Evolutionary conservation across 768 basidiomycete genomes (phyloP), one percentile per base, ranked within the genome.

Genomic region (Pleurotus sapidus): DNA sequence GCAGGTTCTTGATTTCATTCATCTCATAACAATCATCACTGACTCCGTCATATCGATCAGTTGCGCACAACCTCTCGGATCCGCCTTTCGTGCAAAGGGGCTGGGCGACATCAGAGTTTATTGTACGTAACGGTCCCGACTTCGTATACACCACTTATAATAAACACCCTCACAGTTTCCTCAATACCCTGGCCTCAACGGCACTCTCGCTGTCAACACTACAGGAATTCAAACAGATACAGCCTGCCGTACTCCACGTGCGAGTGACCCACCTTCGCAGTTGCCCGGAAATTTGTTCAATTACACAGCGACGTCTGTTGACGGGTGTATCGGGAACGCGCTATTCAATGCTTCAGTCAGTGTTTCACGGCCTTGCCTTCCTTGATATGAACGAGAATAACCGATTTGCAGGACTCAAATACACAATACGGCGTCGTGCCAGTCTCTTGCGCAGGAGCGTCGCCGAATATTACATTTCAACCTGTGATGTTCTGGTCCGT

Each of bases 401-500:
- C 55, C 17, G 20, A 9, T 15, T 39, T 46, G 34, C 46, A 76
- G 76, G 63, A 68, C 37, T 69, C 81, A 4, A 63, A 65, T 1
- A 65, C 74, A 55, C 85, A 85, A 64, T 86, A 80, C 61, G 80
- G 78, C 45, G 84, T 83, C 3, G 49, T 69, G 17, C 61, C 65
- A 17, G 74, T 76, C 1, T 61, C 74, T 7, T 77, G 74, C 54
- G 71, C 51, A 69, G 72, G 62, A 67, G 73, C 57, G 57, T 63
- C 49, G 34, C 57, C 66, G 4, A 63, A 70, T 34, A 57, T 76
- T 27, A 61, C 72, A 38, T 69, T 77, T 27, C 78, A 75, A 37
- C 84, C 87, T 6, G 84, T 88, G 43, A 77, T 88, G 71, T 89
- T 88, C 63, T 89, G 87, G 86, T 87, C 67, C 11, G 69, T 55